Evolutionary conservation across 1,284 basidiomycete genomes (phyloP).

Genomic region (Puccinia sorghi): DNA sequence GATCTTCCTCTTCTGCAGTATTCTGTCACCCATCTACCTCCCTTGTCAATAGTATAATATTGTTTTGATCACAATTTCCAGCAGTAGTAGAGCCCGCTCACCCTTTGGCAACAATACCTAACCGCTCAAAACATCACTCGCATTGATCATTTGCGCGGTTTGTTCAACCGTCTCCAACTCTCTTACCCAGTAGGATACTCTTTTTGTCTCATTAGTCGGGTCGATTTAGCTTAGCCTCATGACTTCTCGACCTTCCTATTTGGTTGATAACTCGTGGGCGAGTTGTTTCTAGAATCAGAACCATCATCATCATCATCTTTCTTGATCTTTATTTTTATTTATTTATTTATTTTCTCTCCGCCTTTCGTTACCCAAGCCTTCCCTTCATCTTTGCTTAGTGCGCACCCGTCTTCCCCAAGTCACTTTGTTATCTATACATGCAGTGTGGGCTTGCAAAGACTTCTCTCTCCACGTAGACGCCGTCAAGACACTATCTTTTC

Average conservation of each 20-base stretch:
- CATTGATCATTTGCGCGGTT: conserved; percentile 33
- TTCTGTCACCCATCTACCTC: conserved; percentile 48
- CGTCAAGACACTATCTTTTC: not conserved
- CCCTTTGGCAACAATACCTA: conserved; percentile 26
- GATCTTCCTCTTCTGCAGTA: conserved; percentile 40
- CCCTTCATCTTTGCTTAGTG: conserved; percentile 5
- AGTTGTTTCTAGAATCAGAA: not conserved
- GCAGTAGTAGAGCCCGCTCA: conserved; percentile 11
- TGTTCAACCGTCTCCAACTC: conserved; percentile 11
- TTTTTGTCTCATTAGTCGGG: conserved; percentile 9
- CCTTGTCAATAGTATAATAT: not conserved
- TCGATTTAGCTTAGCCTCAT: conserved; percentile 24
- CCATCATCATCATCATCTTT: not conserved
- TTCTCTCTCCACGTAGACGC: not conserved
- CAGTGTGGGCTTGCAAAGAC: too few species aligned
- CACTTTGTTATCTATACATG: conserved; percentile 2
- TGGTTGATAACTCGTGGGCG: conserved; percentile 16
- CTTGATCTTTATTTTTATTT: not conserved
- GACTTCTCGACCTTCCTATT: conserved; percentile 20
- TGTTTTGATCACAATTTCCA: conserved; percentile 43
- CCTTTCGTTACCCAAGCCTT: conserved; percentile 21
- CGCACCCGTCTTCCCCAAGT: not conserved
- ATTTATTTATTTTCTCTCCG: not conserved
- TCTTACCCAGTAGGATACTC: conserved; percentile 3
- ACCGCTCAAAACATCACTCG: conserved; percentile 27